Conservation (phyloP, 1,139 yeast genomes). For the Pichia sp. region DNA sequence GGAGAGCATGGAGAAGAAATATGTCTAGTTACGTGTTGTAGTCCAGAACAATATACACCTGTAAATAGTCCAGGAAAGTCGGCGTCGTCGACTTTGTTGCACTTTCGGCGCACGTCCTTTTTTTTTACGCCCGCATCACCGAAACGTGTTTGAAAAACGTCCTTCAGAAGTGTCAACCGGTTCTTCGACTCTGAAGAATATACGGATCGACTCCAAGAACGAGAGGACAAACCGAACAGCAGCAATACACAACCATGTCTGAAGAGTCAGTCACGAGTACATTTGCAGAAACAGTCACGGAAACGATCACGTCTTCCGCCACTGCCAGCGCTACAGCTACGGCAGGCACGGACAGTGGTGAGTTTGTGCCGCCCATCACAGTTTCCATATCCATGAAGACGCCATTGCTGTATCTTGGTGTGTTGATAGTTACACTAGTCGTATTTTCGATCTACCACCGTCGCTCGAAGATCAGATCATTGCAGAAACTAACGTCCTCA, state of each 20-base stretch:
- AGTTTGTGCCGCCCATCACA: slow-evolving; percentile 3
- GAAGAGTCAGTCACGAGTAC: slow-evolving; percentile 2
- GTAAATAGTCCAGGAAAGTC: no score
- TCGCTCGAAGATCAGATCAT: slow-evolving; percentile 38
- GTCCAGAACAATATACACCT: no score
- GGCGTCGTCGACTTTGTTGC: background rate
- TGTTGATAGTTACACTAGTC: slow-evolving; percentile 64
- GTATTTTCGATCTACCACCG: slow-evolving; percentile 73
- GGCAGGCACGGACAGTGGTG: slow-evolving; percentile 2
- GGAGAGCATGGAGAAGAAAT: slow-evolving; percentile 6
- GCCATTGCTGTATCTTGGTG: slow-evolving; percentile 74
- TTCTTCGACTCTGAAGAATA: no score
- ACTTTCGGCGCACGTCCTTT: background rate
- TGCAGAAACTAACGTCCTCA: slow-evolving; percentile 43
- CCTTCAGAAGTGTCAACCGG: no score
- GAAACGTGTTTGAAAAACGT: background rate
- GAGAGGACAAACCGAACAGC: background rate
- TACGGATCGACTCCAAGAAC: no score
- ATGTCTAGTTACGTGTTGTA: background rate
- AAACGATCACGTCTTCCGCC: slow-evolving; percentile 1
- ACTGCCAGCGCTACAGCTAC: slow-evolving; percentile 12
- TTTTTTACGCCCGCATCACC: background rate
- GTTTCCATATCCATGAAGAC: slow-evolving; percentile 66
- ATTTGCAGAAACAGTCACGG: background rate
- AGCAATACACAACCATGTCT: slow-evolving; percentile 1